Evolutionary conservation across 1,284 basidiomycete species (phyloP).

Genomic region (Ceratobasidium sp.): DNA sequence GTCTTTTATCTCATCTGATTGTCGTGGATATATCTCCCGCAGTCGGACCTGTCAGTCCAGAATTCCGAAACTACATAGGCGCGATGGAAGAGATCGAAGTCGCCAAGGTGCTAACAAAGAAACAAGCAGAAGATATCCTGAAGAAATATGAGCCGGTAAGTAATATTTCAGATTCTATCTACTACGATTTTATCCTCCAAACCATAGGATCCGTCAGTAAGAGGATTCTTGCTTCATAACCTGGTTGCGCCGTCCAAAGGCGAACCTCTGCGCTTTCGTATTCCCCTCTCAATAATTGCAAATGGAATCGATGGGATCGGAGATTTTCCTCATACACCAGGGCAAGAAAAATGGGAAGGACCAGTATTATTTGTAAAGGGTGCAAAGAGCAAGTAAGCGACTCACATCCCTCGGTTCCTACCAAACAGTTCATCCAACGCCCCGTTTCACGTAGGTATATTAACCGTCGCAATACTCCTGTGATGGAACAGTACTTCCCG

Average conservation of each 20-base stretch:
- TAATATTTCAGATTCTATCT: slow-evolving; percentile 1
- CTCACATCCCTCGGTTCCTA: slow-evolving; percentile 35
- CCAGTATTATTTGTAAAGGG: slow-evolving; percentile 85
- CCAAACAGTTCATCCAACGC: neutral
- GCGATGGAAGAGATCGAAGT: slow-evolving; percentile 79
- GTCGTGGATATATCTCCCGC: slow-evolving; percentile 86
- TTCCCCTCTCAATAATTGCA: slow-evolving; percentile 78
- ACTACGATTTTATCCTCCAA: slow-evolving; percentile 42
- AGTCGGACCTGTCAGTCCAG: slow-evolving; percentile 71
- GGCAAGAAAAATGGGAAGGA: slow-evolving; percentile 72
- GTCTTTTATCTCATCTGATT: slow-evolving; percentile 74
- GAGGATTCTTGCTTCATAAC: slow-evolving; percentile 89
- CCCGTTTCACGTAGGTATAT: slow-evolving; percentile 68
- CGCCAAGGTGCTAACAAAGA: slow-evolving; percentile 67
- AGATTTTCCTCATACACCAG: slow-evolving; percentile 77
- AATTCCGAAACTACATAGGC: slow-evolving; percentile 75
- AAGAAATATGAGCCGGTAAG: slow-evolving; percentile 71
- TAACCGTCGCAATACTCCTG: slow-evolving; percentile 73
- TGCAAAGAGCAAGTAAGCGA: slow-evolving; percentile 73
- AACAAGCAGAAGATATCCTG: slow-evolving; percentile 77
- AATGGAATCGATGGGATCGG: slow-evolving; percentile 77
- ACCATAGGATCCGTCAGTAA: slow-evolving; percentile 73
- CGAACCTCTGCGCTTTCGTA: slow-evolving; percentile 71
- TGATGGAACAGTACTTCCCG: slow-evolving; percentile 78
- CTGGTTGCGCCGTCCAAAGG: slow-evolving; percentile 63